Percentiles rank a stretch among this genome's conserved stretches.
Evolutionary conservation across 441 rosid species (phyloP).

Genomic region (Gossypium schwendimanii): DNA sequence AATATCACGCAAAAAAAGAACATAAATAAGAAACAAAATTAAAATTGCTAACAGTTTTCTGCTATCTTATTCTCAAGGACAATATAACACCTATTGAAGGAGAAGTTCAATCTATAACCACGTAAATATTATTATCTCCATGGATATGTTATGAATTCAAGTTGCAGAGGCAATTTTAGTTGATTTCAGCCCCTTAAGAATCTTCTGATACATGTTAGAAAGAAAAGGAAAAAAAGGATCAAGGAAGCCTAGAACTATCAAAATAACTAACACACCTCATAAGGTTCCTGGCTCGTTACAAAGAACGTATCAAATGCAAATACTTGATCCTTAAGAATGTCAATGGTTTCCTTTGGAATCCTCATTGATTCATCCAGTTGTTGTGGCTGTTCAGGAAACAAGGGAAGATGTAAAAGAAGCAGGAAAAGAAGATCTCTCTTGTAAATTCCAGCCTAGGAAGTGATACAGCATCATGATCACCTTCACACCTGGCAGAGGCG

Average conservation of each 20-base stretch:
- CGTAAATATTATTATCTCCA: not conserved
- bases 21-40: constrained; percentile 13
- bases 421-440: constrained; percentile 8
- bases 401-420: constrained; percentile 18
- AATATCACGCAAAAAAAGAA: not conserved
- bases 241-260: constrained; percentile 4
- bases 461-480: constrained; percentile 40
- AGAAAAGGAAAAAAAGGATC: not conserved
- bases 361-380: constrained; percentile 66
- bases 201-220: constrained; percentile 5
- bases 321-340: constrained; percentile 81
- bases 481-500: constrained; percentile 96
- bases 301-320: constrained; percentile 92
- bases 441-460: constrained; percentile 14
- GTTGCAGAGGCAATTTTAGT: not conserved
- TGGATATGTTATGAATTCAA: not conserved
- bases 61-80: not conserved
- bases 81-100: not conserved
- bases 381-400: constrained; percentile 51
- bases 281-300: constrained; percentile 92
- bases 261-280: constrained; percentile 53
- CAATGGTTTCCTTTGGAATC: constrained; percentile 80
- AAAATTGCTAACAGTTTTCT: not conserved
- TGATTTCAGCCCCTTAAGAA: constrained; percentile 2
- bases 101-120: not conserved